Percentiles rank a stretch among this genome's conserved stretches.
Conservation (phyloP, 345 rosid species). For the Eucalyptus camaldulensis region DNA sequence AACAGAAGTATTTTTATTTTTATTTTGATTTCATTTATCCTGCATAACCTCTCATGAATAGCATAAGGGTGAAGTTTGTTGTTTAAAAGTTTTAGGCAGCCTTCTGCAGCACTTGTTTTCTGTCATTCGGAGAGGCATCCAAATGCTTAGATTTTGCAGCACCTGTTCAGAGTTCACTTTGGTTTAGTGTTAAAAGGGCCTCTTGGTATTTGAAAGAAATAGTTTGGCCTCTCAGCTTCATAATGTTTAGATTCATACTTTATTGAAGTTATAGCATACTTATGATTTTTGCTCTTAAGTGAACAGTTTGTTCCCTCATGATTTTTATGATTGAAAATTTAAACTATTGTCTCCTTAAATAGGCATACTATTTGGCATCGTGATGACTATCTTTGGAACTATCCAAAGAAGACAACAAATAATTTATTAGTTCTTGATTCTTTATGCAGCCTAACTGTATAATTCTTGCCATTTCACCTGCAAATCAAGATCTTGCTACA, state of each 20-base stretch:
- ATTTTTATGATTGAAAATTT: background rate
- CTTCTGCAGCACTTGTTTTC: background rate
- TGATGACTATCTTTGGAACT: background rate
- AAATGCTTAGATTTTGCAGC: background rate
- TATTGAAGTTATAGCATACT: background rate
- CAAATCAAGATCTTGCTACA: slow-evolving; percentile 99
- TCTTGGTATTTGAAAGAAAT: background rate
- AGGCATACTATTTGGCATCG: background rate
- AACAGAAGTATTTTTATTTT: background rate
- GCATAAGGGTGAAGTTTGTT: background rate
- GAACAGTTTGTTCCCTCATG: background rate
- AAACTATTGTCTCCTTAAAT: background rate
- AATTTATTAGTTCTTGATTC: background rate
- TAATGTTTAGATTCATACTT: background rate
- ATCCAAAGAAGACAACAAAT: background rate
- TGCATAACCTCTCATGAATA: background rate
- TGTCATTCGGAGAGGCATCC: background rate
- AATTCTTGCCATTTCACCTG: slow-evolving; percentile 97
- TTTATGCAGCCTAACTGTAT: slow-evolving; percentile 82
- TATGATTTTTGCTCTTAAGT: background rate
- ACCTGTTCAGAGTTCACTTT: background rate
- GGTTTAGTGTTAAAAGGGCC: background rate
- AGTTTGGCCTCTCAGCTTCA: background rate
- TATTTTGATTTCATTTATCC: background rate
- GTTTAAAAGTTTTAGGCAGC: background rate